Conservation (phyloP, 2,329 filamentous ascomycete genomes). For the Fusarium pseudocircinatum region DNA sequence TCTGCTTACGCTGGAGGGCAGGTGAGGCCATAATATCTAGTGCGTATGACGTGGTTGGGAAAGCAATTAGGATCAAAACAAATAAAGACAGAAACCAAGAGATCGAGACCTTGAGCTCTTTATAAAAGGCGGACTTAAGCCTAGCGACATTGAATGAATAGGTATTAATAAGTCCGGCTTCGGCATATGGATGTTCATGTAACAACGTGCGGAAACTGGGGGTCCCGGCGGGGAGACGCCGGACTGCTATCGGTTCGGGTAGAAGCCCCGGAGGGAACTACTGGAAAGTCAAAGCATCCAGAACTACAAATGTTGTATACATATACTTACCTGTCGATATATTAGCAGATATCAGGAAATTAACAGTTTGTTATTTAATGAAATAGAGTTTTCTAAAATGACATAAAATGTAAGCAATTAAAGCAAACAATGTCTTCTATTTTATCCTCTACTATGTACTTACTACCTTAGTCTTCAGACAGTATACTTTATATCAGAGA, state of each 20-base stretch:
- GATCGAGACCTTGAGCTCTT: slow-evolving; percentile 9
- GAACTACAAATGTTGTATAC: background rate
- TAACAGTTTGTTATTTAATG: background rate
- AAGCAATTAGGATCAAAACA: background rate
- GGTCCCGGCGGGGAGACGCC: slow-evolving; percentile 8
- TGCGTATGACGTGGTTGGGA: background rate
- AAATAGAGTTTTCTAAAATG: background rate
- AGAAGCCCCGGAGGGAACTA: background rate
- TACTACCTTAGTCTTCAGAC: background rate
- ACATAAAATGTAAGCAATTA: background rate
- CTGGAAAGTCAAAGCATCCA: background rate
- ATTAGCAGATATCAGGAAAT: background rate
- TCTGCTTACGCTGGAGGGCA: slow-evolving; percentile 35
- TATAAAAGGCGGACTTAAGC: slow-evolving; percentile 18
- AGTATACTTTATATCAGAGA: background rate
- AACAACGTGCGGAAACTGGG: slow-evolving; percentile 21
- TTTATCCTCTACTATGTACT: background rate
- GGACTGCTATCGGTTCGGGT: slow-evolving; percentile 15
- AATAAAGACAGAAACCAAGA: background rate
- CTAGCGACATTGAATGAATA: background rate
- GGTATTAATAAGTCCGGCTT: slow-evolving; percentile 24
- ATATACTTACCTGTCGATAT: background rate
- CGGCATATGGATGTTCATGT: slow-evolving; percentile 12
- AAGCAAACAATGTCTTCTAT: background rate
- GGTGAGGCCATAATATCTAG: slow-evolving; percentile 31